These are phyloP conservation scores for Colletotrichum cordylinicola DNA, from an alignment of 2,329 filamentous ascomycete genomes.

Conservation along the genomic window DNA sequence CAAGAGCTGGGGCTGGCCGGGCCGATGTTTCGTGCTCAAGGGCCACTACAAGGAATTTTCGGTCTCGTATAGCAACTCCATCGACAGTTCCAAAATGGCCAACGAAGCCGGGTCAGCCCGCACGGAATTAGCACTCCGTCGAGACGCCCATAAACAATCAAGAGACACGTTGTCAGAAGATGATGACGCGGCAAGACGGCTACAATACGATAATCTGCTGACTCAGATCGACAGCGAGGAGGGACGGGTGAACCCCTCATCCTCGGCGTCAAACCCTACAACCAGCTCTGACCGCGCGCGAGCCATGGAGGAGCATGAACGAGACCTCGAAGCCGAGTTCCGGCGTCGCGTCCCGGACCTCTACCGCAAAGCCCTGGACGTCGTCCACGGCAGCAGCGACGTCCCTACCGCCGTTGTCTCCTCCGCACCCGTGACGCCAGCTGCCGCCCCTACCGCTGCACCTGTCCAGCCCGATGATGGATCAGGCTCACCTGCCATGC, in stretches of 20 bases:
- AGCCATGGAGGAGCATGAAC: conserved; percentile 50
- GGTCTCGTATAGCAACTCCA: conserved; percentile 56
- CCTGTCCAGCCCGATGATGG: conserved; percentile 25
- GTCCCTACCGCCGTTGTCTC: not conserved
- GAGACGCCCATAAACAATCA: not conserved
- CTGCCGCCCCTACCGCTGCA: not conserved
- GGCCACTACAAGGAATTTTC: conserved; percentile 63
- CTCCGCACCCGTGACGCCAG: not conserved
- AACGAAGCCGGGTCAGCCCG: conserved; percentile 40
- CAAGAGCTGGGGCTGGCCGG: conserved; percentile 51
- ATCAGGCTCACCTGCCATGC: not conserved
- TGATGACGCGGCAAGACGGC: conserved; percentile 9
- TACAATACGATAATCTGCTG: conserved; percentile 4
- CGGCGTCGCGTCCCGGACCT: conserved; percentile 49
- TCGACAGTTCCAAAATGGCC: conserved; percentile 48
- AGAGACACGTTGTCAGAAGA: not conserved
- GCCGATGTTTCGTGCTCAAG: conserved; percentile 59
- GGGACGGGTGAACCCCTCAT: not conserved
- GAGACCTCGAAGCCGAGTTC: conserved; percentile 55
- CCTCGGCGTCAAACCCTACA: not conserved
- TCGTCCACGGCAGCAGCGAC: conserved; percentile 32
- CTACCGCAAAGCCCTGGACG: conserved; percentile 48
- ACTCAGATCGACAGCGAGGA: conserved; percentile 12
- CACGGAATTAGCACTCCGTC: conserved; percentile 30
- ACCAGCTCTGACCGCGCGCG: conserved; percentile 39